These are phyloP conservation scores for Plasmodium vivax DNA, from an alignment of 169 alveolate genomes.

Conservation along the genomic window DNA sequence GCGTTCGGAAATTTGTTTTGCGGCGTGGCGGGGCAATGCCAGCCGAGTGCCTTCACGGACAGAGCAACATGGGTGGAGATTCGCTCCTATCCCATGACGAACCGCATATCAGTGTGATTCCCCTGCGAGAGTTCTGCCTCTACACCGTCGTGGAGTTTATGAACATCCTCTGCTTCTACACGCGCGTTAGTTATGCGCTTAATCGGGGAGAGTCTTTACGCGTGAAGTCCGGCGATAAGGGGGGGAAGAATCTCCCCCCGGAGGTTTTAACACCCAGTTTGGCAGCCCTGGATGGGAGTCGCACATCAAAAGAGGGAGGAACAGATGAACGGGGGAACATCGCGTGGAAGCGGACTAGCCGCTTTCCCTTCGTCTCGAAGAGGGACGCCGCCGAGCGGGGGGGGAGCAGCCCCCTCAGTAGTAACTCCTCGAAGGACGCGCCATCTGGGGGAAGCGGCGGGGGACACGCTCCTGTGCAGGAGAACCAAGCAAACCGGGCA, in stretches of 20 bases:
- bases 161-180: constrained; percentile 11
- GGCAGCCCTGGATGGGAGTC: neutral
- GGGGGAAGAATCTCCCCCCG: neutral
- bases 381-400: neutral
- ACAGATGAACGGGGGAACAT: neutral
- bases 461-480: neutral
- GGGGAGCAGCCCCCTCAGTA: neutral
- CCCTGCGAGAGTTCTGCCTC: constrained; percentile 2
- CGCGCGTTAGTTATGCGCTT: neutral
- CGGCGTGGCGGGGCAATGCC: neutral
- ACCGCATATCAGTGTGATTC: neutral
- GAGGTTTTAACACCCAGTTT: neutral
- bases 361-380: neutral
- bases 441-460: neutral
- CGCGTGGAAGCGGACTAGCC: neutral
- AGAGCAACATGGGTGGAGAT: no score
- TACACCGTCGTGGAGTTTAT: constrained; percentile 15
- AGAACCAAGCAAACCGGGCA: no score
- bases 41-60: neutral
- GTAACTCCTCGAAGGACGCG: neutral
- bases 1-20: constrained; percentile 11
- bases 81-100: neutral
- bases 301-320: neutral
- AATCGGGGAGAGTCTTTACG: neutral
- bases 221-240: neutral